Evolutionary conservation across 2,329 filamentous ascomycete species (phyloP).

Genomic region (Colletotrichum navitas): DNA sequence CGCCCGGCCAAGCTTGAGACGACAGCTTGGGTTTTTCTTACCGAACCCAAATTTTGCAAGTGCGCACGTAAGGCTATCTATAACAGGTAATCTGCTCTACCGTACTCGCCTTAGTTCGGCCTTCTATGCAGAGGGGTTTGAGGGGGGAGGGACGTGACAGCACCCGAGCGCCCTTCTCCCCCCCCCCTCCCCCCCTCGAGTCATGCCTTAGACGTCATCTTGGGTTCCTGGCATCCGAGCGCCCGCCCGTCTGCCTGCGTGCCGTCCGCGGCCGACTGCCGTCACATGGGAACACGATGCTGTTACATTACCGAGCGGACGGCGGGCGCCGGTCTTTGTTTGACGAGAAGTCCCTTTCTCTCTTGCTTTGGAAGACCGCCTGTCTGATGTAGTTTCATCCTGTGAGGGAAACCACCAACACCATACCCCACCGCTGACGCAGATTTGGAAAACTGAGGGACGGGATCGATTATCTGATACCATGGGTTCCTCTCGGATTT

Average conservation of each 20-base stretch:
- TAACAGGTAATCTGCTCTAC: background rate
- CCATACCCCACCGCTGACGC: background rate
- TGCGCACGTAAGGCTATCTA: slow-evolving; percentile 22
- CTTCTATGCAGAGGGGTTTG: slow-evolving; percentile 4
- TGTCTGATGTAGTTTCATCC: no score
- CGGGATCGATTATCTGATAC: background rate
- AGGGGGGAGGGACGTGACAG: background rate
- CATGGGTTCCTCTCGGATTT: background rate
- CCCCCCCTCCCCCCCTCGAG: background rate
- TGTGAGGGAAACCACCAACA: background rate
- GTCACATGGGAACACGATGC: slow-evolving; percentile 2
- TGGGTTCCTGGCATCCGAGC: slow-evolving; percentile 19
- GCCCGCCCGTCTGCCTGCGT: background rate
- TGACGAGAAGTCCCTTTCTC: no score
- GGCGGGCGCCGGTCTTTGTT: background rate
- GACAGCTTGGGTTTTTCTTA: slow-evolving; percentile 16
- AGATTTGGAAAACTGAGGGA: background rate
- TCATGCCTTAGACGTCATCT: slow-evolving; percentile 32
- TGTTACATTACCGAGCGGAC: no score
- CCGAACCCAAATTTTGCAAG: slow-evolving; percentile 14
- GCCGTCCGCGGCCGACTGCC: background rate
- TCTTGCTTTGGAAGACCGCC: background rate
- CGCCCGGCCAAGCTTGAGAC: background rate
- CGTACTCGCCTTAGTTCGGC: background rate
- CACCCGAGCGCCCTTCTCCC: slow-evolving; percentile 2